These are phyloP conservation scores for Colletotrichum incanum DNA, from an alignment of 2,329 filamentous ascomycete species.

Conservation along the genomic window DNA sequence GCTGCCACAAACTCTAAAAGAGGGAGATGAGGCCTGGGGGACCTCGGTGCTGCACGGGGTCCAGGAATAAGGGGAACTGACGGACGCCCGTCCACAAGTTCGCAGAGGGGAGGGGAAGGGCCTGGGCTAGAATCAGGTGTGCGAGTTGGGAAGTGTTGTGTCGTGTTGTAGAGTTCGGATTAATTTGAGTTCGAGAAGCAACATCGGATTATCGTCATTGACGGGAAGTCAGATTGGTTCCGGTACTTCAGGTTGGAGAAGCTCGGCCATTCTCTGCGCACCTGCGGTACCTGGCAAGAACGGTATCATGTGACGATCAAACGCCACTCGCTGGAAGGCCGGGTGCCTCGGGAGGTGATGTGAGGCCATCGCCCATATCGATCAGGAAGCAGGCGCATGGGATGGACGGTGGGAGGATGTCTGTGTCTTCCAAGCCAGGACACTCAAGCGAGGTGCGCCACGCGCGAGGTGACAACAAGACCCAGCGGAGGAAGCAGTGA, in stretches of 20 bases:
- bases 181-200: conserved; percentile 29
- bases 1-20: conserved; percentile 32
- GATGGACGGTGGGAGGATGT: neutral
- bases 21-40: conserved; percentile 11
- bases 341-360: conserved; percentile 13
- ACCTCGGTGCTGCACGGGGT: neutral
- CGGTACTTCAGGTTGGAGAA: neutral
- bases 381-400: neutral
- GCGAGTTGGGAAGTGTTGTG: neutral
- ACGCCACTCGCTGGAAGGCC: conserved; percentile 2
- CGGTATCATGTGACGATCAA: conserved; percentile 32
- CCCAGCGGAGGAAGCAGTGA: conserved; percentile 8
- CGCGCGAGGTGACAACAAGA: neutral
- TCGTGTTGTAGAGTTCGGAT: conserved; percentile 34
- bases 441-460: neutral
- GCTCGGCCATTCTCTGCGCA: neutral
- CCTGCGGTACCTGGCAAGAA: neutral
- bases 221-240: conserved; percentile 29
- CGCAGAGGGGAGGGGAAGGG: conserved; percentile 1
- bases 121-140: conserved; percentile 13
- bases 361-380: neutral
- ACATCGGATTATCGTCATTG: conserved; percentile 37
- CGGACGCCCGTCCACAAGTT: neutral
- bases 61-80: neutral
- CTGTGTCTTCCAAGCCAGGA: neutral